Evolutionary conservation across 176 grass and related monocot species (phyloP).

Genomic region (Oryza longistaminata): DNA sequence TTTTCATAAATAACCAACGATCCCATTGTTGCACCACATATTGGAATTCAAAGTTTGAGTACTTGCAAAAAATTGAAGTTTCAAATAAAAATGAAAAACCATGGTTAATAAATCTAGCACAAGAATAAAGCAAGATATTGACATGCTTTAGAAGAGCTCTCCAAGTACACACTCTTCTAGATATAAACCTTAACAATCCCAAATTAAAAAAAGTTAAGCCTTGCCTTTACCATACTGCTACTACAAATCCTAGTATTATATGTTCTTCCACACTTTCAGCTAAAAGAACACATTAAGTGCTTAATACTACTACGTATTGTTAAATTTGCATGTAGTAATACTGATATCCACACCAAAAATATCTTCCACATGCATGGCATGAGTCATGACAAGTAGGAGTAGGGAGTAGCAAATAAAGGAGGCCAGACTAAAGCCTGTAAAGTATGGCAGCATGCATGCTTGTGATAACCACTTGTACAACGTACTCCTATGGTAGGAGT

Average conservation of each 20-base stretch:
- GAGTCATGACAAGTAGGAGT: not conserved
- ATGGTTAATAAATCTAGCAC: not conserved
- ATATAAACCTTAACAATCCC: not conserved
- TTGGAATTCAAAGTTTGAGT: not conserved
- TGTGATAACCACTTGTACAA: constrained; percentile 7
- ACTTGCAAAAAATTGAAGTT: not conserved
- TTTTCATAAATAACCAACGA: not conserved
- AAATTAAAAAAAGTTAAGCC: not conserved
- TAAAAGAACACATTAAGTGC: not conserved
- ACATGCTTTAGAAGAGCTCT: not conserved
- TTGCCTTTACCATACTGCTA: not conserved
- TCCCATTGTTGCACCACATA: not conserved
- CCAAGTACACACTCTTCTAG: not conserved
- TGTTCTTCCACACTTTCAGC: not conserved
- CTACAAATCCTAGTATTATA: not conserved
- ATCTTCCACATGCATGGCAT: not conserved
- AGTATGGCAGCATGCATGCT: not conserved
- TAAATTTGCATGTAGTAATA: not conserved
- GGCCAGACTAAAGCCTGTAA: not conserved
- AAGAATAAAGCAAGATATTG: not conserved
- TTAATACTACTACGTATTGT: not conserved
- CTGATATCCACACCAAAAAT: not conserved
- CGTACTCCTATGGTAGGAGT: not conserved
- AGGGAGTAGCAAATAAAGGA: not conserved
- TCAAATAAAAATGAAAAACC: not conserved